Conservation (phyloP, 306 rosid genomes). For the Trifolium dubium region DNA sequence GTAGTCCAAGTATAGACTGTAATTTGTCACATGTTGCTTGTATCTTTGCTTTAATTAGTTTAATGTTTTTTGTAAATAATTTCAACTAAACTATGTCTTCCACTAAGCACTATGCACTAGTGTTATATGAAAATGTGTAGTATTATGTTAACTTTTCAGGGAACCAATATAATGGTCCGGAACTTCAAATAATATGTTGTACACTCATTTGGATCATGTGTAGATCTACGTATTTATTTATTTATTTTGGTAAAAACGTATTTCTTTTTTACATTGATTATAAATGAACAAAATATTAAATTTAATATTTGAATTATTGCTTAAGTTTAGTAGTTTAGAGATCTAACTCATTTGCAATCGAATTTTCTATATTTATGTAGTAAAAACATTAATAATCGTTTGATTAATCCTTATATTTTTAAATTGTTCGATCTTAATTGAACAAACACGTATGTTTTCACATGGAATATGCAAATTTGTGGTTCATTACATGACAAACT, state of each 20-base stretch:
- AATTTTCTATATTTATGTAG: too few species aligned
- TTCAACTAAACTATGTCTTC: constrained; percentile 14
- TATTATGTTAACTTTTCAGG: constrained; percentile 12
- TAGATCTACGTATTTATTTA: constrained; percentile 28
- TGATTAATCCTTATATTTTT: too few species aligned
- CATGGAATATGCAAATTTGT: neutral
- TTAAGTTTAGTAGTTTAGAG: constrained; percentile 34
- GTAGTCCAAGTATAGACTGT: constrained; percentile 17
- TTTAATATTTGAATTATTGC: neutral
- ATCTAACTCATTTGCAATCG: too few species aligned
- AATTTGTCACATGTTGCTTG: constrained; percentile 29
- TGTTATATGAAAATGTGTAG: neutral
- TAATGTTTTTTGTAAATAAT: constrained; percentile 15
- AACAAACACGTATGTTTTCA: too few species aligned
- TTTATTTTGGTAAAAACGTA: too few species aligned
- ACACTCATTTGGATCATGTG: constrained; percentile 16
- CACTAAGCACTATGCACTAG: constrained; percentile 27
- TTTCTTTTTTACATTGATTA: too few species aligned
- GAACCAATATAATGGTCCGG: neutral
- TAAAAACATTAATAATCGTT: too few species aligned
- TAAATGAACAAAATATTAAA: too few species aligned
- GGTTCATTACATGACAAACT: constrained; percentile 63
- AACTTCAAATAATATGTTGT: constrained; percentile 16
- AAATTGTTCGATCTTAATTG: too few species aligned
- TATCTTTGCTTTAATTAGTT: neutral